Percentiles rank a stretch among this genome's conserved stretches.
Evolutionary conservation across 208 protist species (phyloP).

Genomic region (Cochliopodium minus): DNA sequence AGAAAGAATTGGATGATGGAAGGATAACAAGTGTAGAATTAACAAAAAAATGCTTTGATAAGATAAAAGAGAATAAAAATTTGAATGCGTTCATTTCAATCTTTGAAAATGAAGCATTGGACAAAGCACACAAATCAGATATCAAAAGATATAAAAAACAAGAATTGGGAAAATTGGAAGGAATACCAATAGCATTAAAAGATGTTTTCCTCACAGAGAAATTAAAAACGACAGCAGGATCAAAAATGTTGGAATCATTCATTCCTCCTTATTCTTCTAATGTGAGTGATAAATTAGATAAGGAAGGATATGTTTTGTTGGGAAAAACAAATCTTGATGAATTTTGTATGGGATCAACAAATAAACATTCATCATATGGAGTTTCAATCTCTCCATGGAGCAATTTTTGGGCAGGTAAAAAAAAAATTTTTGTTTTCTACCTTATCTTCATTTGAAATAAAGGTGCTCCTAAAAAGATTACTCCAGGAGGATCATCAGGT

Average conservation of each 20-base stretch:
- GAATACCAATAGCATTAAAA: neutral
- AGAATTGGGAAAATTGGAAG: neutral
- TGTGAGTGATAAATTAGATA: neutral
- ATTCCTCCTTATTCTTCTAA: neutral
- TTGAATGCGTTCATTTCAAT: no score
- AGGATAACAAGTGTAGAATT: no score
- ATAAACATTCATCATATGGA: neutral
- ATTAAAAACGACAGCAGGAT: neutral
- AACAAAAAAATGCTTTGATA: no score
- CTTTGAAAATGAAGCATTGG: no score
- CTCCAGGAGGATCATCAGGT: neutral
- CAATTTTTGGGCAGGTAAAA: no score
- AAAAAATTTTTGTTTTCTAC: no score
- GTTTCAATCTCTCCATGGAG: neutral
- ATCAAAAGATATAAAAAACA: no score
- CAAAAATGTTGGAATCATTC: neutral
- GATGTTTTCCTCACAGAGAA: neutral
- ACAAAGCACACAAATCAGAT: no score
- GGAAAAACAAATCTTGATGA: constrained; percentile 13
- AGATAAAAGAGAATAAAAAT: no score
- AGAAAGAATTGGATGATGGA: no score
- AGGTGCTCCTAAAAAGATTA: neutral
- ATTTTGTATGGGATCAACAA: constrained; percentile 1
- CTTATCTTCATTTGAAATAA: no score
- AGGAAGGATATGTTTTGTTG: neutral